Conservation (phyloP, 352 stramenopile genomes). For the Globisporangium lucens region DNA sequence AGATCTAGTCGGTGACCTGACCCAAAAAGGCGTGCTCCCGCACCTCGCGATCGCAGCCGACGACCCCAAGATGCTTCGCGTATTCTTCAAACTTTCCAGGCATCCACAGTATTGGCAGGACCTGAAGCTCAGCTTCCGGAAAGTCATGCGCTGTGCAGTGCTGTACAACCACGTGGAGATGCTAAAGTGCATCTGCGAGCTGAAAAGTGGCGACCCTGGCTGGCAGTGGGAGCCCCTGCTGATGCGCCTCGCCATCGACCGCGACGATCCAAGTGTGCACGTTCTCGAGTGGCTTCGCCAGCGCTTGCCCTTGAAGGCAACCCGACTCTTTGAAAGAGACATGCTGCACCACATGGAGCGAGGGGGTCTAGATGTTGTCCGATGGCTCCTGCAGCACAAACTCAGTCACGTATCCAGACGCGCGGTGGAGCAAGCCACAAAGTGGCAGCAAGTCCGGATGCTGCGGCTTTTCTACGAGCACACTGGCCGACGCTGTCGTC, state of each 20-base stretch:
- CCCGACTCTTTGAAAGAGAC: neutral
- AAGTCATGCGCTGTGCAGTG: neutral
- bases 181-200: neutral
- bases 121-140: neutral
- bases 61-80: neutral
- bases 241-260: neutral
- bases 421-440: neutral
- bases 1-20: neutral
- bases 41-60: neutral
- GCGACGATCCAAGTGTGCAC: neutral
- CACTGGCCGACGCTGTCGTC: neutral
- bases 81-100: neutral
- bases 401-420: neutral
- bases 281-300: conserved; percentile 1
- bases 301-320: neutral
- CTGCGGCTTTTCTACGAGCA: neutral
- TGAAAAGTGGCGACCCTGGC: neutral
- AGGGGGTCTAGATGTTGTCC: neutral
- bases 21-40: neutral
- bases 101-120: neutral
- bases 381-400: neutral
- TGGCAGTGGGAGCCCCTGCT: neutral
- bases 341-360: neutral
- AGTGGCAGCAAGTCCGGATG: neutral
- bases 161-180: neutral